These are phyloP conservation scores for Plasmodium coatneyi DNA, from an alignment of 169 alveolate species.

Conservation along the genomic window DNA sequence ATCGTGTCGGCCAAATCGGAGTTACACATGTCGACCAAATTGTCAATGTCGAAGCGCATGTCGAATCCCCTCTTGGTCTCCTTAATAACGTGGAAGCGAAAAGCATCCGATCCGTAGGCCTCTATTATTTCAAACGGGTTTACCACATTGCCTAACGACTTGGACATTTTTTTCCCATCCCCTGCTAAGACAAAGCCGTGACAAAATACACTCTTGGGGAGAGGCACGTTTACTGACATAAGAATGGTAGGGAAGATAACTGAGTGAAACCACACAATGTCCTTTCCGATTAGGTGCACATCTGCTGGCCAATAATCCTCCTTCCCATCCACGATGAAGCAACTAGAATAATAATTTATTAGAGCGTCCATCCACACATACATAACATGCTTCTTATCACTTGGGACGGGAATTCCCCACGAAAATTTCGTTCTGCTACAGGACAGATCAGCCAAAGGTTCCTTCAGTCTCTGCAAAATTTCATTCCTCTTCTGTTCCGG, in stretches of 20 bases:
- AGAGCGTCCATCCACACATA: constrained; percentile 97
- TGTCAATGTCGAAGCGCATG: constrained; percentile 82
- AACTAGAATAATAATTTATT: constrained; percentile 89
- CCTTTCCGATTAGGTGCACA: constrained; percentile 89
- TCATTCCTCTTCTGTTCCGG: constrained; percentile 88
- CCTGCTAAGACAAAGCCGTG: constrained; percentile 95
- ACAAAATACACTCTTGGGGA: constrained; percentile 91
- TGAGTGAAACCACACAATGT: constrained; percentile 94
- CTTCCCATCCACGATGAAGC: constrained; percentile 79
- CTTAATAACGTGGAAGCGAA: constrained; percentile 85
- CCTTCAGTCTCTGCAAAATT: constrained; percentile 85
- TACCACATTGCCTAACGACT: constrained; percentile 91
- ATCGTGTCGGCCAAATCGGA: constrained; percentile 89
- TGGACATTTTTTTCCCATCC: constrained; percentile 96
- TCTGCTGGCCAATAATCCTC: constrained; percentile 83
- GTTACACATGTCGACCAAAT: constrained; percentile 85
- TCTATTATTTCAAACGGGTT: constrained; percentile 86
- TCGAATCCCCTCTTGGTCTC: constrained; percentile 85
- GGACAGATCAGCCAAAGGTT: constrained; percentile 91
- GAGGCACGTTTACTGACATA: constrained; percentile 84
- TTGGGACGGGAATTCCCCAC: constrained; percentile 95
- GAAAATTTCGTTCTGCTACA: constrained; percentile 90
- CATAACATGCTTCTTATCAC: constrained; percentile 91
- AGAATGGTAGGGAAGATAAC: constrained; percentile 94
- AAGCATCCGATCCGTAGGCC: constrained; percentile 80